phyloP scores from a whole-genome alignment of 805 yeast genomes.

The Kurtzmaniella cleridarum region DNA sequence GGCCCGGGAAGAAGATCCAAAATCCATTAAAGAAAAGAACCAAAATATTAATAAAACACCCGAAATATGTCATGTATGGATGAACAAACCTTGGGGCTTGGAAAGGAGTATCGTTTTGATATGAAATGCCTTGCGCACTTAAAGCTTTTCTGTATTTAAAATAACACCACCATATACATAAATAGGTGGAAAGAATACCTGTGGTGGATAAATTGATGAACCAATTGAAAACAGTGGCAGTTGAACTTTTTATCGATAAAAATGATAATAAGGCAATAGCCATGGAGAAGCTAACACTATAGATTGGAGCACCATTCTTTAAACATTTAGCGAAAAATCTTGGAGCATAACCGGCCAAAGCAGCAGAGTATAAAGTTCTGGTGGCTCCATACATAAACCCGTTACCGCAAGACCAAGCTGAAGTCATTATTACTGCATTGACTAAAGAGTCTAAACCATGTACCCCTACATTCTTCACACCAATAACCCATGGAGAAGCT shows the following conservation, averaged over 20 bases:
- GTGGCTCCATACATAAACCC: slow-evolving; percentile 32
- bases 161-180: slow-evolving; percentile 26
- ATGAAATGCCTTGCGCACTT: slow-evolving; percentile 22
- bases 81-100: slow-evolving; percentile 17
- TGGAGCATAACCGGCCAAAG: slow-evolving; percentile 33
- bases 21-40: slow-evolving; percentile 37
- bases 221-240: slow-evolving; percentile 30
- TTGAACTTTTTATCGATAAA: slow-evolving; percentile 22
- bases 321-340: slow-evolving; percentile 26
- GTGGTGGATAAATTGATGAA: slow-evolving; percentile 32
- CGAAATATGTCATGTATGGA: slow-evolving; percentile 23
- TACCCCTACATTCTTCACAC: slow-evolving; percentile 28
- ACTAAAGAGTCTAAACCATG: slow-evolving; percentile 30
- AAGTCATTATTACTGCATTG: slow-evolving; percentile 26
- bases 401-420: slow-evolving; percentile 36
- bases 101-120: slow-evolving; percentile 10
- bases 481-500: slow-evolving; percentile 35
- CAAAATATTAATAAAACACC: slow-evolving; percentile 14
- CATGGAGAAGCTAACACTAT: slow-evolving; percentile 19
- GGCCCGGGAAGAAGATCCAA: slow-evolving; percentile 35
- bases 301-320: slow-evolving; percentile 29
- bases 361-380: slow-evolving; percentile 28
- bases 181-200: slow-evolving; percentile 26
- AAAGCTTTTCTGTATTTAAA: slow-evolving; percentile 26
- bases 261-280: slow-evolving; percentile 21